Conservation (phyloP, 2,329 filamentous ascomycete species). For the Canariomyces notabilis region DNA sequence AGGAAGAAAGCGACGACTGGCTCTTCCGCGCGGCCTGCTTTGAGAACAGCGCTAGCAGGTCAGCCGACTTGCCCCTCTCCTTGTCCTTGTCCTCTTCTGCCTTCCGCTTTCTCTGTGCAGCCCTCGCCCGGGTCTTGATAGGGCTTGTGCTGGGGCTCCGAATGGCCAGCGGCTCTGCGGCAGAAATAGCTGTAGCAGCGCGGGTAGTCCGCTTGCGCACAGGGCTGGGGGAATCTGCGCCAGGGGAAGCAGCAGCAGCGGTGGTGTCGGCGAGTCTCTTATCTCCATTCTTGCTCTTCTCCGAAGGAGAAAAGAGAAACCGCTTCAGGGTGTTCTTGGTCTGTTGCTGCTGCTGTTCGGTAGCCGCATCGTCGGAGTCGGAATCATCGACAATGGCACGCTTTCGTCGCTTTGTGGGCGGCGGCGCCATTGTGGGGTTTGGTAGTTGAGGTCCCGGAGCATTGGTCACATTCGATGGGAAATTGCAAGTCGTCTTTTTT, state of each 20-base stretch:
- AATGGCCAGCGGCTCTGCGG: constrained; percentile 11
- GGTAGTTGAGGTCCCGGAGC: constrained; percentile 7
- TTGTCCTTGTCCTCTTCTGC: constrained; percentile 36
- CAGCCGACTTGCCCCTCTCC: constrained; percentile 50
- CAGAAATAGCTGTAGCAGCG: constrained; percentile 19
- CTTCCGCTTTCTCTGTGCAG: constrained; percentile 21
- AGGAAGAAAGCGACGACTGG: constrained; percentile 24
- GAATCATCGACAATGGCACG: constrained; percentile 24
- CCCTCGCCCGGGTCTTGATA: constrained; percentile 34
- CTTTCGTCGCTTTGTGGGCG: constrained; percentile 43
- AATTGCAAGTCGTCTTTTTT: not conserved
- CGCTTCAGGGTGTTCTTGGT: constrained; percentile 44
- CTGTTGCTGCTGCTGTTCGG: constrained; percentile 15
- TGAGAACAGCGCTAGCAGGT: constrained; percentile 57
- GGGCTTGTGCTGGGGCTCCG: constrained; percentile 43
- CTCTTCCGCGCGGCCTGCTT: constrained; percentile 54
- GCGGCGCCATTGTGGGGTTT: constrained; percentile 46
- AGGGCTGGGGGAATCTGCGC: constrained; percentile 38
- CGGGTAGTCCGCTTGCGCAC: constrained; percentile 30
- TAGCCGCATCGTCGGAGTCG: constrained; percentile 17
- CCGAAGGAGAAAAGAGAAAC: constrained; percentile 51
- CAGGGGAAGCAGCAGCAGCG: constrained; percentile 18
- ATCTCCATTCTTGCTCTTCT: constrained; percentile 27
- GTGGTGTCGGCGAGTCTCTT: not conserved
- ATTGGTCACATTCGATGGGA: constrained; percentile 16